Conservation (phyloP, 768 basidiomycete species). For the Russula dissimulans region DNA sequence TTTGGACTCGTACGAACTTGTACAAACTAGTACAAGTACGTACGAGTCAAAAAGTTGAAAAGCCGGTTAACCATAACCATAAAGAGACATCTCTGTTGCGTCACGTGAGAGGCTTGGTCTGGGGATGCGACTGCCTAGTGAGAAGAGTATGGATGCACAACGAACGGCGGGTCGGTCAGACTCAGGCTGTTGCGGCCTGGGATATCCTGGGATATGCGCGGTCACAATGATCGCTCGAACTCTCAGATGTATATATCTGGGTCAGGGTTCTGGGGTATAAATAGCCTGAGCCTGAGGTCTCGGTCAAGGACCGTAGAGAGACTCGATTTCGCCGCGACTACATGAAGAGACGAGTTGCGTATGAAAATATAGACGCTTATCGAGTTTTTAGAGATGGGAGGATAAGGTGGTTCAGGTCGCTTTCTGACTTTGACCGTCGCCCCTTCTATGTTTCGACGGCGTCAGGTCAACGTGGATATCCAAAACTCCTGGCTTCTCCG, state of each 20-base stretch:
- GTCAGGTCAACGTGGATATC: slow-evolving; percentile 35
- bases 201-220: slow-evolving; percentile 7
- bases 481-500: slow-evolving; percentile 29
- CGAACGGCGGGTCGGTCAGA: slow-evolving; percentile 50
- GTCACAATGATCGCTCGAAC: slow-evolving; percentile 14
- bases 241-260: slow-evolving; percentile 34
- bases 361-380: slow-evolving; percentile 35
- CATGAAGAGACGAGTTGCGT: neutral
- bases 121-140: slow-evolving; percentile 30
- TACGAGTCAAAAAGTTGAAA: too few species aligned
- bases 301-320: slow-evolving; percentile 40
- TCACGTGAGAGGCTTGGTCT: slow-evolving; percentile 42
- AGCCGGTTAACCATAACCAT: too few species aligned
- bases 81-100: slow-evolving; percentile 55
- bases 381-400: slow-evolving; percentile 52
- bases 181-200: slow-evolving; percentile 50
- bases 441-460: slow-evolving; percentile 60
- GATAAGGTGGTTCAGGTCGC: slow-evolving; percentile 57
- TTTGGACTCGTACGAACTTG: too few species aligned
- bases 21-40: too few species aligned
- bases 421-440: slow-evolving; percentile 44
- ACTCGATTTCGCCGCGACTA: slow-evolving; percentile 20
- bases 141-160: slow-evolving; percentile 57
- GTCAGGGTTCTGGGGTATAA: slow-evolving; percentile 49
- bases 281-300: too few species aligned